Base-by-base conservation (phyloP, 257 asterid genomes). In the Lavandula angustifolia region DNA sequence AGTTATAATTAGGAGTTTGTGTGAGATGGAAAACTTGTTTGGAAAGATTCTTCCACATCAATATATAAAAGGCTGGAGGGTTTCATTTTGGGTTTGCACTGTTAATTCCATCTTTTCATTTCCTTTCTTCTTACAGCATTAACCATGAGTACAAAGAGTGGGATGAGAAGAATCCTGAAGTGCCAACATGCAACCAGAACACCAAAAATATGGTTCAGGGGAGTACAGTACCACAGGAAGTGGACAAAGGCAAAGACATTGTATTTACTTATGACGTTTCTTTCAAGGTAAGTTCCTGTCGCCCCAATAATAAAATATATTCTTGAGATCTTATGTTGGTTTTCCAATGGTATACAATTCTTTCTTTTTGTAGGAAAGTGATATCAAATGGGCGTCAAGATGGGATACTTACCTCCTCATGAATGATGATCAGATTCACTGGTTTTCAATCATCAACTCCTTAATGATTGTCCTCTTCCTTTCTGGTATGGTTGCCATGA, bases 401-500 rank as follows among this genome's bases (percentile, higher is more conserved):
- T 89, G 96, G 96, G 96, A 89, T 73, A 87, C 96, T 12, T 89
- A 89, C 73, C 95, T 89, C 75, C 91, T 89, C 62, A 89, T 89
- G 96, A 89, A 89, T 48, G 95, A 89, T 46, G 96, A 89, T 77
- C 96, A 85, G 72, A 89, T 89, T 53, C 96, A 89, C 79, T 89
- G 96, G 96, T 89, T 89, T 70, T 89, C 96, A 59, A 89, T 89
- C 81, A 89, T 89, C 66, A 89, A 89, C 76, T 89, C 96, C 13
- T 74, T 89, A 78, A 87, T 89, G 96, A 89, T 89, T 44, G 96
- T 89, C 73, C 94, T 89, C 67, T 89, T 89, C 85, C 89, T 89
- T 53, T 89, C 96, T 43, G 96, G 96, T 50, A 89, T 87, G 96
- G 94, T 89, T 67, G 96, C 96, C 73, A 89, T 89, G 95, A 89